Evolutionary conservation across 331 rosid genomes (phyloP), one percentile per base, ranked within the genome.

Genomic region (Telfairia occidentalis): DNA sequence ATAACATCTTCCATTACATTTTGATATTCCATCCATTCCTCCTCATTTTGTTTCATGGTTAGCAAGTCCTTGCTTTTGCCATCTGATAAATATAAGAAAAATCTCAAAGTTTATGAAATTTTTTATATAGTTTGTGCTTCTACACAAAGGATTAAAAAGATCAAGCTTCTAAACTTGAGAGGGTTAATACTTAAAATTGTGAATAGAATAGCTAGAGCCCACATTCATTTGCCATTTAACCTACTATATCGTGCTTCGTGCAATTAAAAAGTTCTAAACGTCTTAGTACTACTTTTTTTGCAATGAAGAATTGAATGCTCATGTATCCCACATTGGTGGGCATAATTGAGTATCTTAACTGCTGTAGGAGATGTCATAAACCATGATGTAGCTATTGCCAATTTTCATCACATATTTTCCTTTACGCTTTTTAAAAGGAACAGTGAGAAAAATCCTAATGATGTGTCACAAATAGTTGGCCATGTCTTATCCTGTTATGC

Each of bases 51-150:
- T 85, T 86, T 91, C 98, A 82, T 89, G 11, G 98, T 91, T 23
- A 88, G 77, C 82, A 88, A 82, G 75, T 91, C 98, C 83, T 91
- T 85, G 88, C 98, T 91, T 71, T 94, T 91, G 28, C 96, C 96
- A 79, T 94, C 98, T 94, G 83, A 40, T 21, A 54, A 28, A 76
- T 60, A 72, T 10, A 7, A 34, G 19, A 54, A 73, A 45, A 55
- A 13, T 73, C 34, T 61, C 15, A n/a, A 53, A 29, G 35, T 58
- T 49, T 32, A 34, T n/a, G 75, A 16, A 48, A 48, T 1, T 45
- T 19, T 32, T 67, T 11, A 21, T 5, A 23, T 42, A 11, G 6
- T 40, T 42, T 24, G 18, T 45, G 30, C 37, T 43, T 24, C 54
- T 16, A 60, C 23, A 16, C 43, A 43, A 63, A 43, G 54, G 54